Percentiles rank a stretch among this genome's conserved stretches.
Evolutionary conservation across 2,329 filamentous ascomycete species (phyloP).

Genomic region (Fusarium algeriense): DNA sequence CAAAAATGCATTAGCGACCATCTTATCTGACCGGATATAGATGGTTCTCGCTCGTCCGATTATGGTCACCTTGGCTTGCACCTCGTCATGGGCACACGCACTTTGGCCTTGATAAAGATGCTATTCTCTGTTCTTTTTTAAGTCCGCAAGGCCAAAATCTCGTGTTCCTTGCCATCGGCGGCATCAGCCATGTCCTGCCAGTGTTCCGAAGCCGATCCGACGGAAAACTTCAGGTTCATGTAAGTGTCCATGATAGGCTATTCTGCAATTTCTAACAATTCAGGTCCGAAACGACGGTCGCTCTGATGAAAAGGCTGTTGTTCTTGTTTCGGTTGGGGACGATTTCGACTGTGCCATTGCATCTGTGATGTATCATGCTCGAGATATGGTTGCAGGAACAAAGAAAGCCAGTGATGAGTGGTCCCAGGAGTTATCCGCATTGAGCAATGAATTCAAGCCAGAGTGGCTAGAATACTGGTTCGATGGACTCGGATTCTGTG

Average conservation of each 20-base stretch:
- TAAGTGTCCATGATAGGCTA: conserved; percentile 48
- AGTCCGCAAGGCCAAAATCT: conserved; percentile 78
- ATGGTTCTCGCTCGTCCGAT: conserved; percentile 85
- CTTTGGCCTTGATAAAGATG: conserved; percentile 81
- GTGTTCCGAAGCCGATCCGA: conserved; percentile 73
- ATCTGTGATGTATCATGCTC: conserved; percentile 88
- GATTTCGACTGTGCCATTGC: conserved; percentile 81
- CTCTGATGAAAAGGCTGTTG: conserved; percentile 64
- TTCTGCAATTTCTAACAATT: conserved; percentile 22
- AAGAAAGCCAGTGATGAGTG: conserved; percentile 59
- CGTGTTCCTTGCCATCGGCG: conserved; percentile 83
- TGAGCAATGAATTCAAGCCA: conserved; percentile 63
- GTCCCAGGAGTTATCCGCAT: conserved; percentile 59
- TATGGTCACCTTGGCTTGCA: conserved; percentile 87
- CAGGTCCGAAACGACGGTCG: conserved; percentile 76
- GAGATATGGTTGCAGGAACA: conserved; percentile 61
- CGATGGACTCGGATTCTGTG: conserved; percentile 91
- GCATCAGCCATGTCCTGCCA: conserved; percentile 76
- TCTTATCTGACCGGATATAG: conserved; percentile 52
- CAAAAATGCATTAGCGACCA: background rate
- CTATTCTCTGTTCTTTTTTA: conserved; percentile 82
- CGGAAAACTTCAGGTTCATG: conserved; percentile 76
- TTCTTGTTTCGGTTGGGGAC: conserved; percentile 79
- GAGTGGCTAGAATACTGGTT: conserved; percentile 90
- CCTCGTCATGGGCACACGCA: conserved; percentile 81